Base-by-base conservation (phyloP, 805 yeast genomes). In the Candida sonorensis region DNA sequence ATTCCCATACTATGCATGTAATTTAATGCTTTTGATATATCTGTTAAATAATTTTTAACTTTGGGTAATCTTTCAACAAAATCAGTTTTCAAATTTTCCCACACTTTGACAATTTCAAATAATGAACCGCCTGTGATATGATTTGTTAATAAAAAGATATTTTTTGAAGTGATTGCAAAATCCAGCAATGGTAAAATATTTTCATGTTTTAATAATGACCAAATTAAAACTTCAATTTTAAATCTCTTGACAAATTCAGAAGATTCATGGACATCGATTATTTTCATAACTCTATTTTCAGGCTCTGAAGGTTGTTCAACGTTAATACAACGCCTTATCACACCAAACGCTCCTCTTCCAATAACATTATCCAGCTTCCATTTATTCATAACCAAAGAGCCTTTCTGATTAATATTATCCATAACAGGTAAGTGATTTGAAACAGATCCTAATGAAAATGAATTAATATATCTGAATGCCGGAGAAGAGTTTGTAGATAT, bases 321-420 rank as follows among this genome's bases (percentile, higher is more conserved):
- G 35, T 40, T 32, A 10, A 35, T 33, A 26, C 55, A 47, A 10
- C 49, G 50, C 15, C 94, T 62, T 9, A 87, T 80, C 18, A 79
- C 69, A 9, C 95, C 94, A 81, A 92, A 88, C 0, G 95, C 94
- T 10, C 97, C 96, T 51, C 73, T 75, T 2, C 95, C 95, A 40
- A 86, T 78, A 9, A 80, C 69, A 44, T 75, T 76, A 1, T 94
- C 95, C 19, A 87, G 51, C 19, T 50, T 53, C 60, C 69, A 65
- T 4, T 36, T 37, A 11, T 73, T 77, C 60, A 80, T 43, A 2
- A 86, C 73, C 16, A 68, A 53, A 10, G 82, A 78, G 1, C 94
- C 95, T 38, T 70, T 74, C 36, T 80, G 85, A 45, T 77, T 82
- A 3, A 31, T 27, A 26, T 53, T 38, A n/a, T 43, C 48, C 4